phyloP scores from a whole-genome alignment of 176 grass and related monocot species.

The Hsuehochloa calcarea region DNA sequence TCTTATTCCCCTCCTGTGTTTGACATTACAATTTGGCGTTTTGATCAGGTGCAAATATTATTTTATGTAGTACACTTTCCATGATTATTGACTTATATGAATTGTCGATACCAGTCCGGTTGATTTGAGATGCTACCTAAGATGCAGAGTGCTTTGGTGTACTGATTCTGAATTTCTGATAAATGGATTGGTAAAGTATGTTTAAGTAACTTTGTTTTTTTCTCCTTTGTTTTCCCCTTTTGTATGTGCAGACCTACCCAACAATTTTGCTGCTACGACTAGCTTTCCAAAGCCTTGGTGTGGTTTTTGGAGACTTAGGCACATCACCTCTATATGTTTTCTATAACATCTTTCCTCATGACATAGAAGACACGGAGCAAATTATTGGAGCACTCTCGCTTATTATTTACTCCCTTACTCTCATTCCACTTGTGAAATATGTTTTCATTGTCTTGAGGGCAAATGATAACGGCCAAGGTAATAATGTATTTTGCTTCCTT shows the following conservation, averaged over 20 bases:
- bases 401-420: constrained; percentile 85
- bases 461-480: constrained; percentile 87
- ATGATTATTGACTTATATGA: too few relatives aligned
- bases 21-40: too few relatives aligned
- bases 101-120: too few relatives aligned
- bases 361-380: constrained; percentile 63
- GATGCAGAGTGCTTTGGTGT: background rate
- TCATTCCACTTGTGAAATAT: constrained; percentile 85
- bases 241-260: constrained; percentile 61
- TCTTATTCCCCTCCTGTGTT: too few relatives aligned
- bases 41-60: too few relatives aligned
- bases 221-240: constrained; percentile 3
- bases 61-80: too few relatives aligned
- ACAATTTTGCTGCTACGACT: constrained; percentile 51
- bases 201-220: background rate
- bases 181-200: background rate
- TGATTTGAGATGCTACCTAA: background rate
- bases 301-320: constrained; percentile 83
- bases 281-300: constrained; percentile 83
- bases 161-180: background rate
- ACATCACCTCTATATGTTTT: constrained; percentile 91
- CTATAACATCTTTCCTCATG: constrained; percentile 69
- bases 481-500: constrained; percentile 8
- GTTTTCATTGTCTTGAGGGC: constrained; percentile 77
- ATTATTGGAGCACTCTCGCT: constrained; percentile 76